Percentiles rank a stretch among this genome's conserved stretches.
Conservation (phyloP, 352 stramenopile species). For the Globisporangium splendens region DNA sequence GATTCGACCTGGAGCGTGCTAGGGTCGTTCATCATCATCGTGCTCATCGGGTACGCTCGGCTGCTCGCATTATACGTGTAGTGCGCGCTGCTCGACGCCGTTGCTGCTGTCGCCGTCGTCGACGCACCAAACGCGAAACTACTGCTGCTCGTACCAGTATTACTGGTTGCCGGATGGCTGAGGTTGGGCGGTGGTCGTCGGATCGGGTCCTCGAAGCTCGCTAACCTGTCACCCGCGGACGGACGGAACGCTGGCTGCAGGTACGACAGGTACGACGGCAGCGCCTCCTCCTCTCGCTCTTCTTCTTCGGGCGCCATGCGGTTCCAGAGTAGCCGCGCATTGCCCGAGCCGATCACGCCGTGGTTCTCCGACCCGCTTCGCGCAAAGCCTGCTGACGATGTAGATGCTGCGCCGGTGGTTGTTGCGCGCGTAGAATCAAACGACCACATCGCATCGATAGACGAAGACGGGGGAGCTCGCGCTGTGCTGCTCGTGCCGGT, state of each 20-base stretch:
- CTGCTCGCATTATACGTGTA: constrained; percentile 11
- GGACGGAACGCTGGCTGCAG: constrained; percentile 45
- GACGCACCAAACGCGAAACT: constrained; percentile 1
- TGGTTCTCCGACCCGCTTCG: constrained; percentile 13
- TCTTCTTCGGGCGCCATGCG: constrained; percentile 62
- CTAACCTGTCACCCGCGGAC: background rate
- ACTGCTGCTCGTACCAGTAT: background rate
- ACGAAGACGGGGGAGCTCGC: background rate
- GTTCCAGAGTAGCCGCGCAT: constrained; percentile 54
- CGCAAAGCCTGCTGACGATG: background rate
- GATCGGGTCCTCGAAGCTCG: constrained; percentile 9
- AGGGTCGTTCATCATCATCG: constrained; percentile 1
- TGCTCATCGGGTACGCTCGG: constrained; percentile 3
- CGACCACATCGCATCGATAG: constrained; percentile 8
- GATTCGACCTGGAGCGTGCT: constrained; percentile 26
- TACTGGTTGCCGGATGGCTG: constrained; percentile 2
- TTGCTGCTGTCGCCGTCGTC: background rate
- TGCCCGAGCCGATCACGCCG: constrained; percentile 35
- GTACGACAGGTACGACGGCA: constrained; percentile 73
- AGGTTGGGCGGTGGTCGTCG: constrained; percentile 13
- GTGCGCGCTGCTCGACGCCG: background rate
- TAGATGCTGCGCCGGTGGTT: background rate
- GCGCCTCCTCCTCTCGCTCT: constrained; percentile 64
- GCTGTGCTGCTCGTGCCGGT: background rate
- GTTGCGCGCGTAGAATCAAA: constrained; percentile 5